These are phyloP conservation scores for Pyrenophora tritici-repentis DNA, from an alignment of 2,329 filamentous ascomycete species.

Conservation along the genomic window DNA sequence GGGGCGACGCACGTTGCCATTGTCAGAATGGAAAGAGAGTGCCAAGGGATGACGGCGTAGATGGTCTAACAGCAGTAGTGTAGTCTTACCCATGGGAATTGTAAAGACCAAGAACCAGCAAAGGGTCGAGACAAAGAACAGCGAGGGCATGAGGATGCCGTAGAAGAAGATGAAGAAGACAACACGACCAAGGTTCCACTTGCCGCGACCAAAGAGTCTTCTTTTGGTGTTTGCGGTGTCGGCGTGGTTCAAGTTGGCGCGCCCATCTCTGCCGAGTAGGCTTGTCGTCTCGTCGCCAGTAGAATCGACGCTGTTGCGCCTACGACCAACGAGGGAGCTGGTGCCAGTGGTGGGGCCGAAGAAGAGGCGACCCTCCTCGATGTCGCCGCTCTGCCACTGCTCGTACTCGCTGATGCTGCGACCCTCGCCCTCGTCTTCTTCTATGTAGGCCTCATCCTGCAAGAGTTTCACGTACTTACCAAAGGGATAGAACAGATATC, in stretches of 20 bases:
- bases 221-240: conserved; percentile 66
- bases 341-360: conserved; percentile 80
- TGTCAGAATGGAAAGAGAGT: conserved; percentile 88
- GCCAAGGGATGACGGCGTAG: conserved; percentile 90
- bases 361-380: conserved; percentile 93
- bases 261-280: conserved; percentile 71
- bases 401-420: conserved; percentile 98
- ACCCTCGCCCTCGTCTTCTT: conserved; percentile 94
- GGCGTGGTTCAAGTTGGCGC: conserved; percentile 51
- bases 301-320: conserved; percentile 87
- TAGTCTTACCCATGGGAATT: conserved; percentile 98
- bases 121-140: conserved; percentile 82
- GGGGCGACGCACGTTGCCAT: conserved; percentile 70
- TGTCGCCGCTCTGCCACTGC: conserved; percentile 96
- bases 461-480: conserved; percentile 93
- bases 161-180: conserved; percentile 98
- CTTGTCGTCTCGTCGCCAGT: conserved; percentile 87
- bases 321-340: conserved; percentile 78
- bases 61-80: conserved; percentile 86
- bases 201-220: conserved; percentile 87
- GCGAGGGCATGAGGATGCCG: conserved; percentile 81
- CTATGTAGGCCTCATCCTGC: conserved; percentile 89
- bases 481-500: conserved; percentile 94
- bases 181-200: conserved; percentile 94
- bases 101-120: conserved; percentile 98